Percentiles rank a stretch among this genome's conserved stretches.
Conservation (phyloP, 1,284 basidiomycete genomes). For the Tilletiopsis washingtonensis region DNA sequence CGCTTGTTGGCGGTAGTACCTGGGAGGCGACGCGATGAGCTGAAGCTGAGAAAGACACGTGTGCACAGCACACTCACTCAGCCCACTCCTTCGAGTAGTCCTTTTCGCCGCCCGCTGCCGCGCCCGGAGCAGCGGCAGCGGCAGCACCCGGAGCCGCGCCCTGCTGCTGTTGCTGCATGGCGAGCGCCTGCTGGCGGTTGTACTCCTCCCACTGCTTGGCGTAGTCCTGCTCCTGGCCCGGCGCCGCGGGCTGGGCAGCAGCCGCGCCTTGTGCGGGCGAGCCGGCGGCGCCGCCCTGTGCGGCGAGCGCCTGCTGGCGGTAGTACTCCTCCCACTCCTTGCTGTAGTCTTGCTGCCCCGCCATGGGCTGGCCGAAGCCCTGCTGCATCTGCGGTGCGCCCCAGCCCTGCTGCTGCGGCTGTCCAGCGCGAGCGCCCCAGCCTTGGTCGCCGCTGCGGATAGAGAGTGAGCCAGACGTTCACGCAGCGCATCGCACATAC, state of each 20-base stretch:
- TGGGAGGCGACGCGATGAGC: no score
- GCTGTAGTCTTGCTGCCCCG: slow-evolving; percentile 27
- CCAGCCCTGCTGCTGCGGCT: no score
- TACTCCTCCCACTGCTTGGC: background rate
- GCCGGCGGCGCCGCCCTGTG: slow-evolving; percentile 20
- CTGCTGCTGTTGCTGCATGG: no score
- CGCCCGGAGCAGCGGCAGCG: slow-evolving; percentile 6
- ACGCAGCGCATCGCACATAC: no score
- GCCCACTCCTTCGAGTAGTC: slow-evolving; percentile 47
- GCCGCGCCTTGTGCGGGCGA: no score
- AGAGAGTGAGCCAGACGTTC: no score
- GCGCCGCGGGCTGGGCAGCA: no score
- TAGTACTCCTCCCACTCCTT: slow-evolving; percentile 5
- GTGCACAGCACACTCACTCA: slow-evolving; percentile 15
- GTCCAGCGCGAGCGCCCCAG: no score
- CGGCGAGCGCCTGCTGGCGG: slow-evolving; percentile 11
- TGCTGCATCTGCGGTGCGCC: no score
- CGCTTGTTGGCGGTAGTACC: slow-evolving; percentile 5
- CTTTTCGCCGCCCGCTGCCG: slow-evolving; percentile 7
- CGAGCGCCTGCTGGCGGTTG: slow-evolving; percentile 4
- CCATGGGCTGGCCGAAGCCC: no score
- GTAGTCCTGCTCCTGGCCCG: slow-evolving; percentile 14
- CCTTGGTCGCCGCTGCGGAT: no score
- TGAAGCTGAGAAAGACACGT: background rate
- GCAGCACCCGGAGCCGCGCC: slow-evolving; percentile 25